phyloP scores from a whole-genome alignment of 2,329 filamentous ascomycete species.

The Cryphonectria naterciae region DNA sequence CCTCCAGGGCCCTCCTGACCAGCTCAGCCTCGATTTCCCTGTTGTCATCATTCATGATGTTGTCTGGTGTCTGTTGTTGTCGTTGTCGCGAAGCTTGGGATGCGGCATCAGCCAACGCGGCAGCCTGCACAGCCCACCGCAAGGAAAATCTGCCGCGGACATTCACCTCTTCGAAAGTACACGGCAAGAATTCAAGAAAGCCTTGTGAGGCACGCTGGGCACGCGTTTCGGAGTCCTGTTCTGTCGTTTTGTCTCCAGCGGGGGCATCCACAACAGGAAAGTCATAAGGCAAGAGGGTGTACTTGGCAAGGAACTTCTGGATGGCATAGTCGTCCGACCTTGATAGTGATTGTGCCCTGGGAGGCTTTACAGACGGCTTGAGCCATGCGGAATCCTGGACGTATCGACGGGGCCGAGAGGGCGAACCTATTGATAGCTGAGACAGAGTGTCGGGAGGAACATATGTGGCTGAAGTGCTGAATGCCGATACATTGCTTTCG shows the following conservation, averaged over 20 bases:
- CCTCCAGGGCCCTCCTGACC: conserved; percentile 37
- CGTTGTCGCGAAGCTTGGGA: conserved; percentile 26
- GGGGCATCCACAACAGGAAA: background rate
- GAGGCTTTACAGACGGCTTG: conserved; percentile 25
- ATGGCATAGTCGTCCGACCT: conserved; percentile 37
- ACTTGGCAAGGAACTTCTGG: conserved; percentile 43
- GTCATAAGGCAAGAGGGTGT: conserved; percentile 40
- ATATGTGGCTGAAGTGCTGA: background rate
- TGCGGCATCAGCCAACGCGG: conserved; percentile 41
- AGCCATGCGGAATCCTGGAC: conserved; percentile 32
- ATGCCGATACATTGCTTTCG: no score
- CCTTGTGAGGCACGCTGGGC: conserved; percentile 42
- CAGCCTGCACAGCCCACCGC: conserved; percentile 44
- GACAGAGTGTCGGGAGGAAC: background rate
- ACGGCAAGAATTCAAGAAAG: conserved; percentile 45
- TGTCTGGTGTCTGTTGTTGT: conserved; percentile 22
- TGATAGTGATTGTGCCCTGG: background rate
- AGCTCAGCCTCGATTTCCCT: conserved; percentile 20
- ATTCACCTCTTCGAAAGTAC: conserved; percentile 44
- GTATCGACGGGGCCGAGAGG: background rate
- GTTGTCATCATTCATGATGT: background rate
- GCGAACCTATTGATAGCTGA: background rate
- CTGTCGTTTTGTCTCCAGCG: background rate
- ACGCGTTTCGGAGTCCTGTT: conserved; percentile 26
- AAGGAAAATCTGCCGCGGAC: conserved; percentile 42